Conservation (phyloP, 305 asterid species). For the Solanum hybrid region DNA sequence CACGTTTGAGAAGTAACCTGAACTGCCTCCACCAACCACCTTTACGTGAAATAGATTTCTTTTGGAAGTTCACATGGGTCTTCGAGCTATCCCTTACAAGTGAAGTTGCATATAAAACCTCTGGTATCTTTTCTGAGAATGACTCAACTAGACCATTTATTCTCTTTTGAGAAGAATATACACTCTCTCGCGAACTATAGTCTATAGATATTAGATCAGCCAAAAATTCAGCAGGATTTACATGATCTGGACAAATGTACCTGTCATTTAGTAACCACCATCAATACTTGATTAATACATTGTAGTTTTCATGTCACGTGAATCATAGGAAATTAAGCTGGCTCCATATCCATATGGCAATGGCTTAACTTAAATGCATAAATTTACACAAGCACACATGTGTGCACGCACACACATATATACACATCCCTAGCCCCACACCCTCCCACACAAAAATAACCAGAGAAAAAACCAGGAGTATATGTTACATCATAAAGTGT, state of each 20-base stretch:
- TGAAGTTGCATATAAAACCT: slow-evolving; percentile 54
- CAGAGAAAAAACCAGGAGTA: neutral
- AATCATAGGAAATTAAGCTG: neutral
- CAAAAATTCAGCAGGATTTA: slow-evolving; percentile 95
- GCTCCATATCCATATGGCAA: neutral
- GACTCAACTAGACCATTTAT: slow-evolving; percentile 77
- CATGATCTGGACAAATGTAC: slow-evolving; percentile 85
- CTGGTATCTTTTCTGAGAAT: slow-evolving; percentile 55
- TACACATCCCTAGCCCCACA: neutral
- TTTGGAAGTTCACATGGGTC: slow-evolving; percentile 22
- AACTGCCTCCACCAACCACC: slow-evolving; percentile 94
- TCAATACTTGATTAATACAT: slow-evolving; percentile 8
- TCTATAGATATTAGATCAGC: slow-evolving; percentile 99
- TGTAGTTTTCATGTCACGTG: slow-evolving; percentile 4
- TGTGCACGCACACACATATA: neutral
- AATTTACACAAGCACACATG: neutral
- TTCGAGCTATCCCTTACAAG: slow-evolving; percentile 31
- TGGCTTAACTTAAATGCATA: neutral
- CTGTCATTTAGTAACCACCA: slow-evolving; percentile 35
- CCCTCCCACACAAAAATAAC: neutral
- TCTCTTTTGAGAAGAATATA: slow-evolving; percentile 65
- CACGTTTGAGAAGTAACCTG: slow-evolving; percentile 74
- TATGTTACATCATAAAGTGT: neutral
- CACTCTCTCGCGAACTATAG: slow-evolving; percentile 79
- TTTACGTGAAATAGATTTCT: slow-evolving; percentile 41